Conservation (phyloP, 2,329 filamentous ascomycete genomes). For the Aspergillus vadensis region DNA sequence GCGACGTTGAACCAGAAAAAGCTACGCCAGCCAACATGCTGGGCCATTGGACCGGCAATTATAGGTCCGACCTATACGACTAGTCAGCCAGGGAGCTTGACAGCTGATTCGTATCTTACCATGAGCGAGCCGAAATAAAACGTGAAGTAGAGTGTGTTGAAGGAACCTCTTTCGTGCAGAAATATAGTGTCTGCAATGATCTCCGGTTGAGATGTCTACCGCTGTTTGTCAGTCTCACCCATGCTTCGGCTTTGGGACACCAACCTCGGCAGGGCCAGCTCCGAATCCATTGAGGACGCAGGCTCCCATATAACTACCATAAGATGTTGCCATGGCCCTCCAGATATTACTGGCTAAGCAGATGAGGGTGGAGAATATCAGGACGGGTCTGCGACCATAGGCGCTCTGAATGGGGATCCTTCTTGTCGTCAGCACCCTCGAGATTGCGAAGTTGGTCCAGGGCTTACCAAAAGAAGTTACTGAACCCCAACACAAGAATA, state of each 20-base stretch:
- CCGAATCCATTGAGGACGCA: slow-evolving; percentile 64
- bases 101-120: neutral
- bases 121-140: slow-evolving; percentile 65
- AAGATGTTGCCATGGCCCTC: slow-evolving; percentile 60
- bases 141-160: slow-evolving; percentile 63
- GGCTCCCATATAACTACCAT: slow-evolving; percentile 65
- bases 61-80: slow-evolving; percentile 54
- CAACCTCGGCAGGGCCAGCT: slow-evolving; percentile 59
- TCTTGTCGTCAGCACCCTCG: neutral
- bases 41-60: slow-evolving; percentile 62
- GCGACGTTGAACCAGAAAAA: slow-evolving; percentile 69
- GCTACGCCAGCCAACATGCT: slow-evolving; percentile 59
- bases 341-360: slow-evolving; percentile 58
- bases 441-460: too few relatives aligned
- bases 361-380: slow-evolving; percentile 55
- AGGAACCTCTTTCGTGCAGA: slow-evolving; percentile 65
- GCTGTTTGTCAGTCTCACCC: neutral
- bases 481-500: slow-evolving; percentile 61
- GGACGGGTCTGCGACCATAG: slow-evolving; percentile 58
- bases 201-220: slow-evolving; percentile 58
- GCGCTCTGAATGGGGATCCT: slow-evolving; percentile 59
- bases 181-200: slow-evolving; percentile 68
- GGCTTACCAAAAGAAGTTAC: slow-evolving; percentile 60
- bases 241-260: neutral
- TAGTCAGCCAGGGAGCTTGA: neutral